These are phyloP conservation scores for Bryum argenteum DNA, from an alignment of 225 moss, liverwort and hornwort species.

Conservation along the genomic window DNA sequence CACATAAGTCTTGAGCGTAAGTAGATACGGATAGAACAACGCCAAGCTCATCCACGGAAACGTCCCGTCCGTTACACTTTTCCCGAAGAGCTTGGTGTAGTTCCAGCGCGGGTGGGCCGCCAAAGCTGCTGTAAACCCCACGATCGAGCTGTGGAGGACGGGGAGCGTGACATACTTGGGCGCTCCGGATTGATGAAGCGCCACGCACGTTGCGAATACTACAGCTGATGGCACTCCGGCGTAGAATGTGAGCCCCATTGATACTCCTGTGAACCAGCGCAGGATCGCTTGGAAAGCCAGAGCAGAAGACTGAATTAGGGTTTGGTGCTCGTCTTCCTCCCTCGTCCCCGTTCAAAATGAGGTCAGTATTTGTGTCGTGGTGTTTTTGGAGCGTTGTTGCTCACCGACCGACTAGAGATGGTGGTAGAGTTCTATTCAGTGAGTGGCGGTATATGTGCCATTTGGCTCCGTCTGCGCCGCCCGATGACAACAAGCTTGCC, in stretches of 20 bases:
- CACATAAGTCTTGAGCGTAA: conserved; percentile 69
- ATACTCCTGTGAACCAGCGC: neutral
- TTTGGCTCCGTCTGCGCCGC: conserved; percentile 8
- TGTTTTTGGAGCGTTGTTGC: neutral
- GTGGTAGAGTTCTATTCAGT: neutral
- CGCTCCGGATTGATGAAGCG: conserved; percentile 45
- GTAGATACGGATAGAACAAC: conserved; percentile 74
- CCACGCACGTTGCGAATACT: conserved; percentile 58
- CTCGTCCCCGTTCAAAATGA: neutral
- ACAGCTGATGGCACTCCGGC: conserved; percentile 69
- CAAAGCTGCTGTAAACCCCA: conserved; percentile 75
- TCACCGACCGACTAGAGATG: neutral
- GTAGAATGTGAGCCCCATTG: conserved; percentile 74
- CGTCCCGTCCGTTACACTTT: conserved; percentile 44
- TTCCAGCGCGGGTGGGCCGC: conserved; percentile 70
- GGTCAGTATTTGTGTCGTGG: neutral
- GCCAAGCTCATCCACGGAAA: conserved; percentile 81
- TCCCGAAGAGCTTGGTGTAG: conserved; percentile 64
- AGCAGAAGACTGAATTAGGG: conserved; percentile 23
- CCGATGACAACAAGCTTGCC: neutral
- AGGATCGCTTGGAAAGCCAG: neutral
- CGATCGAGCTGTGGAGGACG: conserved; percentile 73
- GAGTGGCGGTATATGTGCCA: conserved; percentile 17
- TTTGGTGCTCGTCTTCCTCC: conserved; percentile 30
- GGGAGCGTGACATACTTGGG: conserved; percentile 55